Base-by-base conservation (phyloP, 495 filamentous ascomycete genomes). In the Immersiella caudata region DNA sequence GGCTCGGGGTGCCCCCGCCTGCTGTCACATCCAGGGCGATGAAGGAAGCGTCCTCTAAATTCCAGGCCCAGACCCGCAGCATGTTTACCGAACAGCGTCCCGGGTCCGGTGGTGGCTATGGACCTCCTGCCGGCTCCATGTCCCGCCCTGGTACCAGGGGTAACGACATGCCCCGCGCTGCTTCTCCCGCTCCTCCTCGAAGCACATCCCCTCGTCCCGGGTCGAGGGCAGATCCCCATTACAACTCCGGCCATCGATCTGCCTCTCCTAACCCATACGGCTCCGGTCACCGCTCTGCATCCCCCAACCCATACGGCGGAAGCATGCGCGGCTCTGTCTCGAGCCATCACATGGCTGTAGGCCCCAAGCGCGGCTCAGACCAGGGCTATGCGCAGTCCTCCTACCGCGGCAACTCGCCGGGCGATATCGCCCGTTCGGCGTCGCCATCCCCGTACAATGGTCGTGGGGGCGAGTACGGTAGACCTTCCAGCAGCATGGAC, bases 1-100 rank as follows among this genome's bases (percentile, higher is more conserved):
- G 93, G 52, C 87, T 99, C 14, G 96, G 90, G 66, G 91, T 93
- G 18, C 96, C 96, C 0, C 88, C 95, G 62, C 95, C 94, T 0
- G 96, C 96, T 12, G 92, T 94, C 67, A 98, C 96, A 0, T 90
- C 91, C 8, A 89, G 89, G 62, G 90, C 94, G 55, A 99, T 99
- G 96, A 90, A 97, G 70, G 90, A 95, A 72, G 91, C 94, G 14
- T 93, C 93, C 0, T 88, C 94, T 64, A 91, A 91, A 72, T 97
- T 95, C 74, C 87, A 91, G 54, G 88, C 89, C 61, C 91, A 97
- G 77, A 91, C 90, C 8, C 88, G 91, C 62, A 90, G 85, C 70
- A 89, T 97, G 86, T 92, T 96, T 72, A 78, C 65, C 1, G 60
- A 65, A 66, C 87, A 86, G 14, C 82, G 84, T n/a, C 82, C 84